A percentile compares a stretch with the other conserved stretches of the same genome.
Evolutionary conservation across 2,329 filamentous ascomycete species (phyloP).

Genomic region (Proliferodiscus dingleyae): DNA sequence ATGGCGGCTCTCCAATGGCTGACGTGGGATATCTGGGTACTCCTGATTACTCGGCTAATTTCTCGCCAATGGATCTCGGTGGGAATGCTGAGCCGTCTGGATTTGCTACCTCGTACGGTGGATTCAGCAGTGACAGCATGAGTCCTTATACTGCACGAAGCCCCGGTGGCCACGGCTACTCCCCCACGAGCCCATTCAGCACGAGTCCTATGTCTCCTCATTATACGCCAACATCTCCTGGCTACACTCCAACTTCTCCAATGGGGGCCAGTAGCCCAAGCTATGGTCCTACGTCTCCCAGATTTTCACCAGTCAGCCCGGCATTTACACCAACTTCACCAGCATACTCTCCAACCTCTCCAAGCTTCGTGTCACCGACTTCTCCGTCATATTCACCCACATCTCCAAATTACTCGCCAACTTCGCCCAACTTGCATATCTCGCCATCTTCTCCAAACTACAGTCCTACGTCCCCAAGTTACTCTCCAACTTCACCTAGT

Average conservation of each 20-base stretch:
- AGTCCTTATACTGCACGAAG: constrained; percentile 67
- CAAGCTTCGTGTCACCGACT: constrained; percentile 46
- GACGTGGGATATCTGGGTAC: constrained; percentile 64
- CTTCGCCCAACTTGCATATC: constrained; percentile 60
- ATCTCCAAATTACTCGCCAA: constrained; percentile 67
- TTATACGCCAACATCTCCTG: constrained; percentile 29
- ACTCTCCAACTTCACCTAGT: constrained; percentile 27
- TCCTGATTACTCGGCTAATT: constrained; percentile 55
- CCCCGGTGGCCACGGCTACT: constrained; percentile 57
- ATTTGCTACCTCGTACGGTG: constrained; percentile 56
- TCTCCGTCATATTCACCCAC: constrained; percentile 78
- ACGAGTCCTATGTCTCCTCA: constrained; percentile 47
- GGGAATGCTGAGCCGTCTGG: constrained; percentile 67
- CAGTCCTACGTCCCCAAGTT: constrained; percentile 44
- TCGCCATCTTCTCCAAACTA: constrained; percentile 28
- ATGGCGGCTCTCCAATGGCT: constrained; percentile 74
- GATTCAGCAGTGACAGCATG: constrained; percentile 47
- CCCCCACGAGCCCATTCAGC: constrained; percentile 57
- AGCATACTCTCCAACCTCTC: constrained; percentile 32
- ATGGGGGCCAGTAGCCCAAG: constrained; percentile 50
- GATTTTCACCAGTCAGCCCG: constrained; percentile 56
- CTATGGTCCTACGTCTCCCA: constrained; percentile 42
- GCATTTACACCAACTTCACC: constrained; percentile 33
- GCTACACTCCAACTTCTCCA: constrained; percentile 47
- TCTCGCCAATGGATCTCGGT: constrained; percentile 72